phyloP scores from a whole-genome alignment of 345 rosid genomes.

The Raphanus raphanistrum region DNA sequence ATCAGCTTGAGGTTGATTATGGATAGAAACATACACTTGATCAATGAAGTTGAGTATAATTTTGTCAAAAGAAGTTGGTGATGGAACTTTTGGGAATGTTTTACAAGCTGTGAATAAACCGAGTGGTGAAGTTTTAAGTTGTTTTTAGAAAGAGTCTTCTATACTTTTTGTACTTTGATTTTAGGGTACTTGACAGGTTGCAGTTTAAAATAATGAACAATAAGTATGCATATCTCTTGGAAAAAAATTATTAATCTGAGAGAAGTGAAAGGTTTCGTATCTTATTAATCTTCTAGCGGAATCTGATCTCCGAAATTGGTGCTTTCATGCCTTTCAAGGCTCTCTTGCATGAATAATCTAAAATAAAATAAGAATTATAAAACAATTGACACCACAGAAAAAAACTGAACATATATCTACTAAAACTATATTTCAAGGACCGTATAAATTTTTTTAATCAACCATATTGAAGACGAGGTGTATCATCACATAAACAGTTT shows the following conservation, averaged over 20 bases:
- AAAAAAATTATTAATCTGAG: constrained; percentile 68
- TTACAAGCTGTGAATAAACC: constrained; percentile 76
- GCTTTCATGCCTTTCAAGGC: constrained; percentile 96
- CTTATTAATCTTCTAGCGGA: constrained; percentile 60
- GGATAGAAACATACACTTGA: too few relatives aligned
- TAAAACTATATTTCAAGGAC: too few relatives aligned
- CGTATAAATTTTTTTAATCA: too few relatives aligned
- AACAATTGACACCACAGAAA: too few relatives aligned
- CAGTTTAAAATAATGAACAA: constrained; percentile 90
- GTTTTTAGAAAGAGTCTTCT: background rate
- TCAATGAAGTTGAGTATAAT: constrained; percentile 43
- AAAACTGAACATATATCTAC: too few relatives aligned
- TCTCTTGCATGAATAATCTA: constrained; percentile 50
- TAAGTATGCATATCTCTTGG: constrained; percentile 85
- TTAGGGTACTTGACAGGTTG: constrained; percentile 56
- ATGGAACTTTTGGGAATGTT: constrained; percentile 89
- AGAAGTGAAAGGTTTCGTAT: constrained; percentile 45
- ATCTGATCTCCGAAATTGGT: constrained; percentile 81
- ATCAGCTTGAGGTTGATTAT: too few relatives aligned
- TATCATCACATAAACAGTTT: too few relatives aligned
- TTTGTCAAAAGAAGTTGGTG: constrained; percentile 85
- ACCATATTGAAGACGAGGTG: too few relatives aligned
- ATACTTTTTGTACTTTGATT: background rate
- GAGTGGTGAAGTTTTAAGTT: constrained; percentile 85
- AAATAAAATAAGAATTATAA: too few relatives aligned